Percentiles rank a stretch among this genome's conserved stretches.
These are phyloP conservation scores for Candida arabinofermentans DNA, from an alignment of 805 yeast species.

Conservation along the genomic window DNA sequence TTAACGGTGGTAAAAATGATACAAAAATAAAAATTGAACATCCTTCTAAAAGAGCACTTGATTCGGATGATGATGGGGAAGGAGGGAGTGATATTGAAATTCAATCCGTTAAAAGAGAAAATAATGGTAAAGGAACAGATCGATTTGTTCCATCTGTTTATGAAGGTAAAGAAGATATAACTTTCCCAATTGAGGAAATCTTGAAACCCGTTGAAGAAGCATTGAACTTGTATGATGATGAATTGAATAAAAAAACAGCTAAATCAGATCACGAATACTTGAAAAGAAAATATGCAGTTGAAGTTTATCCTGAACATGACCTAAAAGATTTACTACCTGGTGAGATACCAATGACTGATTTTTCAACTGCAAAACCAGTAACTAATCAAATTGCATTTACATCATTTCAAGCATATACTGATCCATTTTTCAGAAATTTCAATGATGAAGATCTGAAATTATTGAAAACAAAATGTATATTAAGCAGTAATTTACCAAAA, in stretches of 20 bases:
- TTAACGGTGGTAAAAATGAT: neutral
- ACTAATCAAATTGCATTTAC: constrained; percentile 88
- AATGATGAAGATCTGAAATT: constrained; percentile 79
- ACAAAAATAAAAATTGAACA: constrained; percentile 13
- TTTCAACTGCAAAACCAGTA: constrained; percentile 79
- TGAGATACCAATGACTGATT: constrained; percentile 79
- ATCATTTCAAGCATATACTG: constrained; percentile 81
- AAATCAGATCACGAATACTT: constrained; percentile 51
- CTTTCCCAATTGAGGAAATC: constrained; percentile 20
- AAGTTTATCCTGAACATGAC: constrained; percentile 82
- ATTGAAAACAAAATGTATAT: constrained; percentile 55
- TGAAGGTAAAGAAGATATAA: constrained; percentile 7
- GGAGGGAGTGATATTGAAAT: constrained; percentile 9
- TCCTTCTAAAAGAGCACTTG: neutral
- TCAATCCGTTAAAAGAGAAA: neutral
- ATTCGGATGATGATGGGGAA: constrained; percentile 1
- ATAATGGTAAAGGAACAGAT: constrained; percentile 24
- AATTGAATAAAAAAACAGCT: constrained; percentile 60
- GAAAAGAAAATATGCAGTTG: constrained; percentile 78
- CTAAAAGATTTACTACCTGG: constrained; percentile 80
- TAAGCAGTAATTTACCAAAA: constrained; percentile 44
- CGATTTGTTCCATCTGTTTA: constrained; percentile 43
- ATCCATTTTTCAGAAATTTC: constrained; percentile 75
- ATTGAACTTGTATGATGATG: constrained; percentile 34
- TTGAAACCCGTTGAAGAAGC: constrained; percentile 17